Conservation (phyloP, 228 moss, liverwort and hornwort genomes). For the Sphagnum magellanicum region DNA sequence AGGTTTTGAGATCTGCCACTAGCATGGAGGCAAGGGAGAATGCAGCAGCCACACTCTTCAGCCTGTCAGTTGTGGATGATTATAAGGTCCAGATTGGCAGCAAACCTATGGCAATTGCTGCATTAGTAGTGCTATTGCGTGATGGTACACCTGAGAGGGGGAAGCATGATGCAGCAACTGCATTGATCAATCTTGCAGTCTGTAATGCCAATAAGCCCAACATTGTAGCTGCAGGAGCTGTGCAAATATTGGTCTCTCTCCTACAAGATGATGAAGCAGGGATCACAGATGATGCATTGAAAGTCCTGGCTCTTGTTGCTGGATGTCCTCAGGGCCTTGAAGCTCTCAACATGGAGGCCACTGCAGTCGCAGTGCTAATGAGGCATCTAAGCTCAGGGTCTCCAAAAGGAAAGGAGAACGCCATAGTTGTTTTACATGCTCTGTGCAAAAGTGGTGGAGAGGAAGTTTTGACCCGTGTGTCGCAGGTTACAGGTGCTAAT, state of each 20-base stretch:
- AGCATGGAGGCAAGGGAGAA: constrained; percentile 86
- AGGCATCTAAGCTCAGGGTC: constrained; percentile 56
- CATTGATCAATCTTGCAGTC: constrained; percentile 66
- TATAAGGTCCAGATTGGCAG: constrained; percentile 67
- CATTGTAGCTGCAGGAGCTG: constrained; percentile 59
- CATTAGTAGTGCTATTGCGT: constrained; percentile 63
- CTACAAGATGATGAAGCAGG: constrained; percentile 51
- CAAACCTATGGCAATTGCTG: constrained; percentile 40
- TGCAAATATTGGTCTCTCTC: constrained; percentile 59
- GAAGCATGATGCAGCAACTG: constrained; percentile 75
- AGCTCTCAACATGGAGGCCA: constrained; percentile 10
- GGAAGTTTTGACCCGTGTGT: constrained; percentile 16
- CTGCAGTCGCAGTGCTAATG: constrained; percentile 54
- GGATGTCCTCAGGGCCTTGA: constrained; percentile 40
- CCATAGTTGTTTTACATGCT: constrained; percentile 56
- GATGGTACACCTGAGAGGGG: constrained; percentile 66
- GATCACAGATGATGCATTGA: constrained; percentile 61
- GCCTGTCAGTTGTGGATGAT: constrained; percentile 72
- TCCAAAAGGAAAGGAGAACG: constrained; percentile 54
- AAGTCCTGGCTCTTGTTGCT: constrained; percentile 54
- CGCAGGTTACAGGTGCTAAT: constrained; percentile 28
- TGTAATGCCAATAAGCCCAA: constrained; percentile 58
- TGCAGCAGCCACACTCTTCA: constrained; percentile 80
- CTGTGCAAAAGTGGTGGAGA: constrained; percentile 55
- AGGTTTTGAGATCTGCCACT: constrained; percentile 52